Percentiles rank a stretch among this genome's conserved stretches.
phyloP scores from a whole-genome alignment of 1,284 basidiomycete species.

The Veloporphyrellus conicus region DNA sequence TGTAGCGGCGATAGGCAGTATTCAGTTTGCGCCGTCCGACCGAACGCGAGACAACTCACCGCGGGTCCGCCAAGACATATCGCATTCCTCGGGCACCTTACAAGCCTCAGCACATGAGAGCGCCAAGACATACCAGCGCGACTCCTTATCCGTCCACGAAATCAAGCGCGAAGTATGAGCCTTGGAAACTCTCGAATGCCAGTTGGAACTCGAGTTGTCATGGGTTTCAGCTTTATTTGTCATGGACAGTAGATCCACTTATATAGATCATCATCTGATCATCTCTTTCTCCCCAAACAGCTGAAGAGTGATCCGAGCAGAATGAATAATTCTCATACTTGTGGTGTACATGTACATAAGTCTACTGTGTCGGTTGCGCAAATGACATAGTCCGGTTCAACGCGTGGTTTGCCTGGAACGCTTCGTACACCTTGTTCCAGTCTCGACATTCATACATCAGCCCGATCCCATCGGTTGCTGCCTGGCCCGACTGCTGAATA shows the following conservation, averaged over 20 bases:
- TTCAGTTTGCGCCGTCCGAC: constrained; percentile 3
- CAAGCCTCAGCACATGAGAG: background rate
- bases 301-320: too few relatives aligned
- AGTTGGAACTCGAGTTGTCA: background rate
- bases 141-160: constrained; percentile 15
- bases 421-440: constrained; percentile 23
- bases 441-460: constrained; percentile 21
- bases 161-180: constrained; percentile 10
- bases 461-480: constrained; percentile 23
- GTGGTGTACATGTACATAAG: too few relatives aligned
- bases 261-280: too few relatives aligned
- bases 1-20: too few relatives aligned
- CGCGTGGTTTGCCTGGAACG: constrained; percentile 19
- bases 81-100: constrained; percentile 10
- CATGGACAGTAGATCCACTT: background rate
- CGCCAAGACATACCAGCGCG: constrained; percentile 1
- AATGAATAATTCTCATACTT: too few relatives aligned
- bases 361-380: background rate
- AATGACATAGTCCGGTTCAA: constrained; percentile 21
- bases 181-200: background rate
- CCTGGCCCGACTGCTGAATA: constrained; percentile 8
- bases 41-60: background rate
- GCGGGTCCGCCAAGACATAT: background rate
- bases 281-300: too few relatives aligned
- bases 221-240: background rate